These are phyloP conservation scores for Protea cynaroides DNA, from an alignment of 164 flowering plant species.

Conservation along the genomic window DNA sequence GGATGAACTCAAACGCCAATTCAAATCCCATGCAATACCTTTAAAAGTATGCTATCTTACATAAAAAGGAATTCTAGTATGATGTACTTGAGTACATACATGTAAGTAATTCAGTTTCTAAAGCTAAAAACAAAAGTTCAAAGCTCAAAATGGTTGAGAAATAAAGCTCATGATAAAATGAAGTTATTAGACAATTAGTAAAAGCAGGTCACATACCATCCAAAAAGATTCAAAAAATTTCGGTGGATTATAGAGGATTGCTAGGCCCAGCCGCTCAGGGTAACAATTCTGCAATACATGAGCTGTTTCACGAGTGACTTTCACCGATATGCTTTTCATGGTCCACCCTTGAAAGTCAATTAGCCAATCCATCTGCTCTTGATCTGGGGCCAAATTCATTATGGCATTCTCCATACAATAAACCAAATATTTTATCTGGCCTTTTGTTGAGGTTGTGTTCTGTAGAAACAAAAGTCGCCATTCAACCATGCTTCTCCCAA, in stretches of 20 bases:
- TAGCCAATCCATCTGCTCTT: constrained; percentile 83
- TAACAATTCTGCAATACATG: constrained; percentile 72
- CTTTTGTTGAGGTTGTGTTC: constrained; percentile 55
- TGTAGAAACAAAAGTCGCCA: constrained; percentile 13
- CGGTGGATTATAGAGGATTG: constrained; percentile 75
- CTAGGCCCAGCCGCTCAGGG: constrained; percentile 74
- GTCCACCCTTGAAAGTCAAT: constrained; percentile 72
- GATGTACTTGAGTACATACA: too few relatives aligned
- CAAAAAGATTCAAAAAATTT: constrained; percentile 69
- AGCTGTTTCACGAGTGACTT: constrained; percentile 54
- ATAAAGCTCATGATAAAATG: neutral
- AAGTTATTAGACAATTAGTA: neutral
- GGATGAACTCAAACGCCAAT: too few relatives aligned
- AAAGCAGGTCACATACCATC: constrained; percentile 35
- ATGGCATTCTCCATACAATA: constrained; percentile 74
- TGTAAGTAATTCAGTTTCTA: too few relatives aligned
- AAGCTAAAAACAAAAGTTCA: too few relatives aligned
- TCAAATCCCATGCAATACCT: too few relatives aligned
- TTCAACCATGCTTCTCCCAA: neutral
- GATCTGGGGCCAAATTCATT: constrained; percentile 58
- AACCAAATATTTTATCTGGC: constrained; percentile 59
- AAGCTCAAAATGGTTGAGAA: too few relatives aligned
- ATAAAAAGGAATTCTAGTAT: too few relatives aligned
- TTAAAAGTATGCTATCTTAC: too few relatives aligned
- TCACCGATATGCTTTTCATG: constrained; percentile 39